phyloP scores from a whole-genome alignment of 805 yeast genomes.

The Starmerella kuoi region DNA sequence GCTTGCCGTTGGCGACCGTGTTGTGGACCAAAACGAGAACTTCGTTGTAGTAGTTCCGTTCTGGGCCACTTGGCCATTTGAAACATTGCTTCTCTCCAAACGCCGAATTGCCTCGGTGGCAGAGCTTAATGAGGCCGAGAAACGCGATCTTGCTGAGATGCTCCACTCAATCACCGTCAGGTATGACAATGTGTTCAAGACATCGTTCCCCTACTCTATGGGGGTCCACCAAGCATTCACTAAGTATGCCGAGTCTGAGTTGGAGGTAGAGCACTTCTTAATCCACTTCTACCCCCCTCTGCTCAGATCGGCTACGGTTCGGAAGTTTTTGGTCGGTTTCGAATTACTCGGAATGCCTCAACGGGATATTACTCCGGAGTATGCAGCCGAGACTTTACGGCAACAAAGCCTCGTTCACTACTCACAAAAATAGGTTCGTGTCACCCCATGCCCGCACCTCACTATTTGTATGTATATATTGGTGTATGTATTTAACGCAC shows the following conservation, averaged over 20 bases:
- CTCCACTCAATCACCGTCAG: conserved; percentile 44
- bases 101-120: conserved; percentile 40
- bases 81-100: conserved; percentile 51
- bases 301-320: conserved; percentile 59
- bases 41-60: conserved; percentile 62
- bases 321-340: conserved; percentile 65
- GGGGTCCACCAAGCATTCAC: conserved; percentile 69
- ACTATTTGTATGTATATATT: too few species aligned
- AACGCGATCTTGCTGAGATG: conserved; percentile 43
- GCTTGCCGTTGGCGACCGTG: conserved; percentile 31
- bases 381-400: conserved; percentile 46
- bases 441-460: too few species aligned
- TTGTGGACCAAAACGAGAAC: conserved; percentile 48
- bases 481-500: too few species aligned
- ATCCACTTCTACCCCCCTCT: conserved; percentile 73
- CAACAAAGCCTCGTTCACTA: conserved; percentile 19
- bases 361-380: conserved; percentile 54
- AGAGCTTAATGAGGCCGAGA: conserved; percentile 33
- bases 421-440: neutral
- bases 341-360: conserved; percentile 50
- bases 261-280: conserved; percentile 42
- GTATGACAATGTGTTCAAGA: conserved; percentile 58
- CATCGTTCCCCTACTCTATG: conserved; percentile 70
- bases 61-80: conserved; percentile 80
- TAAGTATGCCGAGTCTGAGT: conserved; percentile 34